Evolutionary conservation across 2,329 filamentous ascomycete genomes (phyloP).

Genomic region (Alternaria triticimaculans): DNA sequence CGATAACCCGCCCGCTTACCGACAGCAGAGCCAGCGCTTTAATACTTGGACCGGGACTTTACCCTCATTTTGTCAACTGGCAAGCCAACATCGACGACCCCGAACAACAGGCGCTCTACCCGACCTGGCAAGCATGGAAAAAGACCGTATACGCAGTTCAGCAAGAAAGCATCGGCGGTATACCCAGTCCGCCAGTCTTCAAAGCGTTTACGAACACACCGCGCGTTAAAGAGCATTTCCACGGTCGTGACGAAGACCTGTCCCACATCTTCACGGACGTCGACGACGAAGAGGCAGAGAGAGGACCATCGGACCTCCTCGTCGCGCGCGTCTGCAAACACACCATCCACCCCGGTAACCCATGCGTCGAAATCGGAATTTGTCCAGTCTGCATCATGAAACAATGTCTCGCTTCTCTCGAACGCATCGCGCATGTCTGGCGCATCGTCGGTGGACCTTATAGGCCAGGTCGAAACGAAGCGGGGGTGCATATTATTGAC

Average conservation of each 20-base stretch:
- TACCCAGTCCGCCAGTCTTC: not conserved
- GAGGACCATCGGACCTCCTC: not conserved
- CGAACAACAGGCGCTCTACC: not conserved
- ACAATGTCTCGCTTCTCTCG: conserved; percentile 1
- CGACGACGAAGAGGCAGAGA: not conserved
- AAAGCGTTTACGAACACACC: not conserved
- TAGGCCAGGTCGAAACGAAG: not conserved
- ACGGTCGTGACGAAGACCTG: not conserved
- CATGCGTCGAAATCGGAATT: not conserved
- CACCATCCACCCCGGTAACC: not conserved
- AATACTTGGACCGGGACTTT: not conserved
- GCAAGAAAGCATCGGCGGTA: not conserved
- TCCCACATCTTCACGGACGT: not conserved
- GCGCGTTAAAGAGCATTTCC: not conserved
- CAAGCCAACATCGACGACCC: not conserved
- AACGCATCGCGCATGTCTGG: conserved; percentile 4
- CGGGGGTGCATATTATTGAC: not conserved
- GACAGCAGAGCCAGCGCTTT: not conserved
- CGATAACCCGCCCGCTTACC: not conserved
- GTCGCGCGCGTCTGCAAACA: conserved; percentile 1
- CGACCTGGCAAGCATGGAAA: not conserved
- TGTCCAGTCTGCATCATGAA: conserved; percentile 2
- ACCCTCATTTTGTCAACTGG: not conserved
- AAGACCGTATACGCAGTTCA: not conserved
- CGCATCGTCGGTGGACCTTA: not conserved